Evolutionary conservation across 2,329 filamentous ascomycete species (phyloP).

Genomic region (Pyrenophora graminea): DNA sequence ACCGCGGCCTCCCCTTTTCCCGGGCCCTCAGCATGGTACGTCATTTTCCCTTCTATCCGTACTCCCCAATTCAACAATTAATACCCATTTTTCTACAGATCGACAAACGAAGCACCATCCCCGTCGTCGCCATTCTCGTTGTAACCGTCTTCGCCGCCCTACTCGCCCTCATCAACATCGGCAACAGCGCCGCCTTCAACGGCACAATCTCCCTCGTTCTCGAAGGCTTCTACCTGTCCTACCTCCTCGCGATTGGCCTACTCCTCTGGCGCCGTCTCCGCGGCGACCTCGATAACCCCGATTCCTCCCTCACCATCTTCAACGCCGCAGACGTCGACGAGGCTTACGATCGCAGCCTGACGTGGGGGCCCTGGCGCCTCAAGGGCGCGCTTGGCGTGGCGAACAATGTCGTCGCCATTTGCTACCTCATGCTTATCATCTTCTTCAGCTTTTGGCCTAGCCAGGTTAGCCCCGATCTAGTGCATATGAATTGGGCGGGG

Average conservation of each 20-base stretch:
- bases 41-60: neutral
- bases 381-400: slow-evolving; percentile 33
- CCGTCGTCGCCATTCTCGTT: slow-evolving; percentile 54
- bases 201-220: slow-evolving; percentile 43
- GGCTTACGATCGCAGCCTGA: slow-evolving; percentile 25
- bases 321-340: slow-evolving; percentile 27
- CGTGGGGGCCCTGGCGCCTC: slow-evolving; percentile 44
- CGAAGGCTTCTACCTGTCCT: slow-evolving; percentile 45
- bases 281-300: slow-evolving; percentile 34
- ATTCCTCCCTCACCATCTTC: slow-evolving; percentile 30
- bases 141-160: slow-evolving; percentile 51
- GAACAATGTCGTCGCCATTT: slow-evolving; percentile 41
- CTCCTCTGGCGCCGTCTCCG: slow-evolving; percentile 44
- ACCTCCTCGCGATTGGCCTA: slow-evolving; percentile 38
- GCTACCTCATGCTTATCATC: slow-evolving; percentile 38
- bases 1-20: slow-evolving; percentile 49
- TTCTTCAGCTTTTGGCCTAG: slow-evolving; percentile 46
- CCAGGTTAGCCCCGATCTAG: slow-evolving; percentile 18
- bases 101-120: slow-evolving; percentile 45
- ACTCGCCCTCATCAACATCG: slow-evolving; percentile 58
- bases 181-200: slow-evolving; percentile 48
- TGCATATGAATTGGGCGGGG: slow-evolving; percentile 41
- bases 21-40: slow-evolving; percentile 36
- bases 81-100: slow-evolving; percentile 22
- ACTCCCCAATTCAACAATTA: no score